These are phyloP conservation scores for Candida dubliniensis DNA, from an alignment of 1,139 yeast genomes.

Conservation along the genomic window DNA sequence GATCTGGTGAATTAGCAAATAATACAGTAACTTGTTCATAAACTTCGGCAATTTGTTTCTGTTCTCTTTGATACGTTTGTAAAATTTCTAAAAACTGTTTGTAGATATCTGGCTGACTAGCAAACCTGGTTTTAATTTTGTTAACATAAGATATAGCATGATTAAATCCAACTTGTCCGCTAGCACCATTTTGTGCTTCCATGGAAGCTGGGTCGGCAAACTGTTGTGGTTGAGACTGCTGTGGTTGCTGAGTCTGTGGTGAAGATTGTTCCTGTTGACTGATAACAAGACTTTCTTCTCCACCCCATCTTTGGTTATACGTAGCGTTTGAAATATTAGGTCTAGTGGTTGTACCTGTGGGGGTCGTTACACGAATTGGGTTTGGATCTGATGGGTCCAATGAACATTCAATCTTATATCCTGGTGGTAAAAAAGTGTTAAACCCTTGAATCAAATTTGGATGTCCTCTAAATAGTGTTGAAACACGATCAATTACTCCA, in stretches of 20 bases:
- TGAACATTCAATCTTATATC: slow-evolving; percentile 91
- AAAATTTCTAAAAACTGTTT: slow-evolving; percentile 91
- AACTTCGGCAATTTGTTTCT: slow-evolving; percentile 91
- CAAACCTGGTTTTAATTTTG: slow-evolving; percentile 90
- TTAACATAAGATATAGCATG: slow-evolving; percentile 96
- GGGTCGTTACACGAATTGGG: slow-evolving; percentile 93
- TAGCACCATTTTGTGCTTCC: slow-evolving; percentile 31
- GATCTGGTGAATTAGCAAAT: slow-evolving; percentile 91
- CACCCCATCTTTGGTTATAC: slow-evolving; percentile 27
- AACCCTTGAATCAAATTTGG: slow-evolving; percentile 94
- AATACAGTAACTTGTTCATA: slow-evolving; percentile 88
- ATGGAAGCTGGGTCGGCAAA: slow-evolving; percentile 19
- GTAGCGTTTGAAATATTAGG: slow-evolving; percentile 44
- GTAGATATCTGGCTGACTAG: slow-evolving; percentile 93
- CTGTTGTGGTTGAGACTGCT: slow-evolving; percentile 15
- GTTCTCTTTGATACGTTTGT: slow-evolving; percentile 95
- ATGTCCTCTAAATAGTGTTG: slow-evolving; percentile 86
- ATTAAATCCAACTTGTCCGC: slow-evolving; percentile 93
- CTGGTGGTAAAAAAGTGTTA: slow-evolving; percentile 95
- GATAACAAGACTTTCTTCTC: slow-evolving; percentile 12
- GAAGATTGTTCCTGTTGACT: slow-evolving; percentile 16
- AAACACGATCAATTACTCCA: slow-evolving; percentile 94
- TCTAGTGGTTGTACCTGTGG: slow-evolving; percentile 81
- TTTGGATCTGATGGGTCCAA: slow-evolving; percentile 86
- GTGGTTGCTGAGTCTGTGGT: slow-evolving; percentile 20